phyloP scores from a whole-genome alignment of 2,329 filamentous ascomycete species.

The Chaetoscypha palmicola region DNA sequence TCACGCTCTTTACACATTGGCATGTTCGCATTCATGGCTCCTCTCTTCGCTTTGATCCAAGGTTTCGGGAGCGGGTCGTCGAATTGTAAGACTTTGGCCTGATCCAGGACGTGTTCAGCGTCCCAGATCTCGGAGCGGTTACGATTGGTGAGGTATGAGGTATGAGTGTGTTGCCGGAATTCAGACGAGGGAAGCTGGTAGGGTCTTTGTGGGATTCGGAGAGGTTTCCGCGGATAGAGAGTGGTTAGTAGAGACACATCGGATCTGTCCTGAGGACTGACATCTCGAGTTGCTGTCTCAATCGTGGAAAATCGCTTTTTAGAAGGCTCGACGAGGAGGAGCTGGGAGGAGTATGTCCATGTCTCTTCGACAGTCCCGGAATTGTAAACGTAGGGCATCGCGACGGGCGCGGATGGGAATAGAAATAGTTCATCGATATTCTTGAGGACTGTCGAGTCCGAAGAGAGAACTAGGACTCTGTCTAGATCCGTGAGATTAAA shows the following conservation, averaged over 20 bases:
- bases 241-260: constrained; percentile 38
- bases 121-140: constrained; percentile 44
- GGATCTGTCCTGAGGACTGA: constrained; percentile 16
- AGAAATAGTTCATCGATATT: constrained; percentile 28
- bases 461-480: constrained; percentile 23
- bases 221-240: constrained; percentile 42
- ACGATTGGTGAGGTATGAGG: constrained; percentile 39
- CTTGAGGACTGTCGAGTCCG: constrained; percentile 18
- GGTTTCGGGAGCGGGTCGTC: constrained; percentile 55
- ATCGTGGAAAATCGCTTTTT: constrained; percentile 16
- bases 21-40: constrained; percentile 28
- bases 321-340: constrained; percentile 24
- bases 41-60: constrained; percentile 34
- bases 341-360: constrained; percentile 22
- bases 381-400: constrained; percentile 27
- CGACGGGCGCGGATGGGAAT: constrained; percentile 20
- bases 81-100: constrained; percentile 54
- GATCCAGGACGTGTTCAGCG: constrained; percentile 40
- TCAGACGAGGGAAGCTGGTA: constrained; percentile 39
- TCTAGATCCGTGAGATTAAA: constrained; percentile 27
- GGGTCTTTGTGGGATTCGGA: constrained; percentile 49
- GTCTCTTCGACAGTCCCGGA: constrained; percentile 10
- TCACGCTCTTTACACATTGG: constrained; percentile 23
- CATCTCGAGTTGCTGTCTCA: constrained; percentile 14
- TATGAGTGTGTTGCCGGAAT: constrained; percentile 46